phyloP scores from a whole-genome alignment of 441 rosid species.

The Adansonia gregorii region DNA sequence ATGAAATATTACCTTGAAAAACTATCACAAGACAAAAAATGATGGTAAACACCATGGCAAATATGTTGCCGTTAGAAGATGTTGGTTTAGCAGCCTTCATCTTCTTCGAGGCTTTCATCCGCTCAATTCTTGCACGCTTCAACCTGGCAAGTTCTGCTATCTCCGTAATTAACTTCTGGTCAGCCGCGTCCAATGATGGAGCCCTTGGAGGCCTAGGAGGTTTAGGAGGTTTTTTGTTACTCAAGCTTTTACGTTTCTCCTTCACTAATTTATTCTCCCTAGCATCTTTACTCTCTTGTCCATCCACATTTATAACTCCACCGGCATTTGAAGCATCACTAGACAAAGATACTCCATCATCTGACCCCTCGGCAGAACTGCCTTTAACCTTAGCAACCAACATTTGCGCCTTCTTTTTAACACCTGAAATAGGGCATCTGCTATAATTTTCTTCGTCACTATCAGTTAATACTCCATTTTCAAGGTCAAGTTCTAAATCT shows the following conservation, averaged over 20 bases:
- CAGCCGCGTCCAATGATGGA: constrained; percentile 83
- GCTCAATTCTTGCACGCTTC: constrained; percentile 84
- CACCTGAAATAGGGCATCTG: constrained; percentile 26
- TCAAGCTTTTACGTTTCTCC: constrained; percentile 63
- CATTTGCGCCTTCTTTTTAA: constrained; percentile 40
- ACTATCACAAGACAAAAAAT: constrained; percentile 66
- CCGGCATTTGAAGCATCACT: constrained; percentile 28
- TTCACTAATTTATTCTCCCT: constrained; percentile 46
- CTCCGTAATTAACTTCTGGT: constrained; percentile 79
- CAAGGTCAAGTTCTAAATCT: constrained; percentile 69
- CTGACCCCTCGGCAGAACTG: constrained; percentile 37
- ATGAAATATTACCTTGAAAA: constrained; percentile 58
- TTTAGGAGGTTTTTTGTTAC: constrained; percentile 61
- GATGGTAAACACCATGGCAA: constrained; percentile 67
- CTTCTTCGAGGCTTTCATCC: constrained; percentile 89
- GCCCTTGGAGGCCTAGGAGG: constrained; percentile 97
- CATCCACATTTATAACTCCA: constrained; percentile 39
- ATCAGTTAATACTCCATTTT: constrained; percentile 44
- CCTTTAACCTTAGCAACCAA: constrained; percentile 42
- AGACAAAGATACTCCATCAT: constrained; percentile 37
- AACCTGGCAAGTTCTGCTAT: constrained; percentile 79
- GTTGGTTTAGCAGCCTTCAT: constrained; percentile 64
- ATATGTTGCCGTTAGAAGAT: constrained; percentile 54
- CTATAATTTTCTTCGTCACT: constrained; percentile 40
- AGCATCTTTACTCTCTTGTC: constrained; percentile 33